Base-by-base conservation (phyloP, 768 basidiomycete species). In the Mycena chlorophos region DNA sequence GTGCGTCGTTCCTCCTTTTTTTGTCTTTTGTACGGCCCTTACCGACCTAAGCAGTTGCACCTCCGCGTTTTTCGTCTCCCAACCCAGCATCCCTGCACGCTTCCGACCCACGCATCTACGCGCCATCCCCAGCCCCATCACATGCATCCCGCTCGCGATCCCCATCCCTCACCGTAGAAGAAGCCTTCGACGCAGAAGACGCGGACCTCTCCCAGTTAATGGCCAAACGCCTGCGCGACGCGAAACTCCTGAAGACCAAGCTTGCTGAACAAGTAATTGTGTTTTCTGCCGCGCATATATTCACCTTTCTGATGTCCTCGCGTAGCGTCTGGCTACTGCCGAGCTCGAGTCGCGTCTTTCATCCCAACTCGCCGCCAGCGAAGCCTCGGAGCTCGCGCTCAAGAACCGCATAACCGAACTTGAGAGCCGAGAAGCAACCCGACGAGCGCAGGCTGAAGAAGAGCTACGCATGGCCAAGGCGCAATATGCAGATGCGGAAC, bases 231-330 rank as follows among this genome's bases (percentile, higher is more conserved):
- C 52, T 67, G 55, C 63, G 57, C 13, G 66, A 67, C 39, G 56
- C 59, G n/a, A 61, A 61, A 26, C 17, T 62, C 14, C 46, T 63
- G 23, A 67, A 67, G 51, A 30, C 57, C 10, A 63, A 67, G 53
- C 59, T 67, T 22, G 59, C 61, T 16, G 64, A 67, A 54, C 57
- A 67, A 55, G 66, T n/a, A n/a, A n/a, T n/a, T 65, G n/a, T 23
- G 66, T 51, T 42, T 40, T 5, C 25, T 23, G 13, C 23, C 14
- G 39, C 55, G 49, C 49, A 52, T 57, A 52, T 55, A 55, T 43
- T 54, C 34, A 61, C 23, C 22, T 55, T 22, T 42, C 28, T 29
- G 26, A 10, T 3, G n/a, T 5, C 37, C 22, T 31, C 19, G 8
- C 39, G 39, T 37, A 63, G 63, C 59, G 61, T 16, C 48, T 60